Evolutionary conservation across 2,329 filamentous ascomycete genomes (phyloP).

Genomic region (Intubia oerlemansii): DNA sequence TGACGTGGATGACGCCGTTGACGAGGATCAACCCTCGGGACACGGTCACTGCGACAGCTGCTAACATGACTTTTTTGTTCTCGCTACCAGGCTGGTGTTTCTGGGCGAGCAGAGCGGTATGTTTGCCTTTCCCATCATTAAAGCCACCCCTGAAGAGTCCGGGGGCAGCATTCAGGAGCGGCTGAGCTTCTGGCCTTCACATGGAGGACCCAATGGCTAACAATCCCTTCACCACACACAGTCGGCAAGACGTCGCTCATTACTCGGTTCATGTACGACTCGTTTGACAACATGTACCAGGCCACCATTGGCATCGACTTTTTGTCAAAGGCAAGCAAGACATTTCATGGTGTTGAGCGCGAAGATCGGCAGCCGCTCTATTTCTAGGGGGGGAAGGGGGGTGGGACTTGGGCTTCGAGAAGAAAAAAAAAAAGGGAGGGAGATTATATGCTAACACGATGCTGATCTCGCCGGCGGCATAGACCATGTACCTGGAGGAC

Average conservation of each 20-base stretch:
- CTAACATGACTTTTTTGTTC: conserved; percentile 4
- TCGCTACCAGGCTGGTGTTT: conserved; percentile 61
- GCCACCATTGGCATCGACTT: conserved; percentile 99
- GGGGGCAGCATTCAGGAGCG: not conserved
- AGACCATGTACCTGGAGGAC: conserved; percentile 99
- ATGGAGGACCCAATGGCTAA: too few relatives aligned
- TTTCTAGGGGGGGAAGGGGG: not conserved
- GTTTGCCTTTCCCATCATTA: conserved; percentile 13
- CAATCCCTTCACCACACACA: too few relatives aligned
- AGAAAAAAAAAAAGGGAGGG: too few relatives aligned
- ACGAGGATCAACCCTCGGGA: too few relatives aligned
- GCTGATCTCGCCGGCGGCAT: not conserved
- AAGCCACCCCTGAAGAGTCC: conserved; percentile 1
- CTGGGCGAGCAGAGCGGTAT: conserved; percentile 96
- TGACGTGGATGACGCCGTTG: not conserved
- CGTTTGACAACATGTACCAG: conserved; percentile 99
- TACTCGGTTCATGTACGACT: conserved; percentile 99
- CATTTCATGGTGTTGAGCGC: too few relatives aligned
- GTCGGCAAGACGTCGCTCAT: conserved; percentile 98
- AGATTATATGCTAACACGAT: too few relatives aligned
- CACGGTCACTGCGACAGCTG: too few relatives aligned
- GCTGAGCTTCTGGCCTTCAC: not conserved
- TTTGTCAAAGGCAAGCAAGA: conserved; percentile 60
- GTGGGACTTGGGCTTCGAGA: too few relatives aligned
- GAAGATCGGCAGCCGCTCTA: too few relatives aligned